A percentile compares a stretch with the other conserved stretches of the same genome.
phyloP scores from a whole-genome alignment of 2,329 filamentous ascomycete genomes.

The Fusarium foetens region DNA sequence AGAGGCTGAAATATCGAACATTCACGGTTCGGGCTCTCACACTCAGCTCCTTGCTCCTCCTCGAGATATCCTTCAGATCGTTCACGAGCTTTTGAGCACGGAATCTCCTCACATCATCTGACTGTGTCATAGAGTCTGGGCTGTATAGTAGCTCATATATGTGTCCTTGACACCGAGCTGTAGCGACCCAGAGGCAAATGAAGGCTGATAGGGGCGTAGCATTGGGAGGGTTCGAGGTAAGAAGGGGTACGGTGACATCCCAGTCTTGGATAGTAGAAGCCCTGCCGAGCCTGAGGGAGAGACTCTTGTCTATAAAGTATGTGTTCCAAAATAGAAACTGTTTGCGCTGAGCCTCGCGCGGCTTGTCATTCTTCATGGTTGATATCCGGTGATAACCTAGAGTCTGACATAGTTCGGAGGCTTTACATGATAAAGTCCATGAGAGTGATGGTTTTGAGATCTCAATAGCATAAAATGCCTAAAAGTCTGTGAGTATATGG shows the following conservation, averaged over 20 bases:
- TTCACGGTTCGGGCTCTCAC: slow-evolving; percentile 17
- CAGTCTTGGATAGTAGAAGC: slow-evolving; percentile 66
- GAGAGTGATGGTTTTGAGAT: slow-evolving; percentile 48
- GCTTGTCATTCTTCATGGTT: slow-evolving; percentile 39
- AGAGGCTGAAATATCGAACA: background rate
- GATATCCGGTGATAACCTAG: slow-evolving; percentile 46
- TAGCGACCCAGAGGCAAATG: slow-evolving; percentile 60
- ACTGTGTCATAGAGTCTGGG: slow-evolving; percentile 52
- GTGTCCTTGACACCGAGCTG: slow-evolving; percentile 64
- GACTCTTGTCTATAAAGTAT: slow-evolving; percentile 65
- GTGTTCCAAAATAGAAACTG: slow-evolving; percentile 65
- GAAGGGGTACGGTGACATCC: slow-evolving; percentile 59
- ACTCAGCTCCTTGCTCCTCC: slow-evolving; percentile 19
- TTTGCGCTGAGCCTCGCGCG: slow-evolving; percentile 35
- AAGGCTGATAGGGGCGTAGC: slow-evolving; percentile 45
- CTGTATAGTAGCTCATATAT: slow-evolving; percentile 67
- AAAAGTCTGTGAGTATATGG: background rate
- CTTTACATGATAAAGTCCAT: slow-evolving; percentile 47
- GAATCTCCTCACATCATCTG: slow-evolving; percentile 46
- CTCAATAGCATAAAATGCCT: slow-evolving; percentile 49
- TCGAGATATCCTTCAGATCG: slow-evolving; percentile 47
- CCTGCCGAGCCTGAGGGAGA: slow-evolving; percentile 65
- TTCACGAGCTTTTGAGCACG: slow-evolving; percentile 48
- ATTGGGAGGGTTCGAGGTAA: slow-evolving; percentile 47
- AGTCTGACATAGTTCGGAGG: slow-evolving; percentile 47